Percentiles rank a stretch among this genome's conserved stretches.
Conservation (phyloP, 192 early-diverging fungal species). For the Coemansia sp. region DNA sequence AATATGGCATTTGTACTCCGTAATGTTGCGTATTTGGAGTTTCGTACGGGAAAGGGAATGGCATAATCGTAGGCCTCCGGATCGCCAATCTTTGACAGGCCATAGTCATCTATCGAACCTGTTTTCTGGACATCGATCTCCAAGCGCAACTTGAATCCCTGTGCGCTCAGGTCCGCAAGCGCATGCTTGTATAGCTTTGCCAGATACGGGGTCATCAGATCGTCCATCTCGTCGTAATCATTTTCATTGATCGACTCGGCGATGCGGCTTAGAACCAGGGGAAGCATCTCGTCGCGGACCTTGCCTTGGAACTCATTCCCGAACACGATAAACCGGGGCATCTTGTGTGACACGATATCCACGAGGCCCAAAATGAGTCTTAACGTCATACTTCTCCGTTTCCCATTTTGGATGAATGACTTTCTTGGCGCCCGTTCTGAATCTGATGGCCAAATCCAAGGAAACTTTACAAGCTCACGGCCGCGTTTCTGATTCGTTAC, state of each 20-base stretch:
- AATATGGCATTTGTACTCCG: background rate
- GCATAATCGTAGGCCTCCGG: slow-evolving; percentile 18
- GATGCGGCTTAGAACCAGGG: slow-evolving; percentile 2
- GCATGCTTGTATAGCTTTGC: slow-evolving; percentile 27
- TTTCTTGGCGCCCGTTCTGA: background rate
- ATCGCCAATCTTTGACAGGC: background rate
- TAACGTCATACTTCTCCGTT: background rate
- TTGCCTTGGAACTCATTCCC: background rate
- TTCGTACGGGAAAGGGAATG: slow-evolving; percentile 11
- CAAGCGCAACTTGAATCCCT: slow-evolving; percentile 13
- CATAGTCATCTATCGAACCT: background rate
- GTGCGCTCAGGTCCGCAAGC: slow-evolving; percentile 13
- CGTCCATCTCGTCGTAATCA: slow-evolving; percentile 15
- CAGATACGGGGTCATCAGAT: slow-evolving; percentile 15
- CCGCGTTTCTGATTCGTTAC: background rate
- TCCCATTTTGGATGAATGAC: background rate
- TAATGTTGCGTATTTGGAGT: slow-evolving; percentile 10
- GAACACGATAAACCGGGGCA: background rate
- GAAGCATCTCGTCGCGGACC: slow-evolving; percentile 15
- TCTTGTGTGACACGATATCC: background rate
- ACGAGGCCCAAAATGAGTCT: background rate
- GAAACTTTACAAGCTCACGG: slow-evolving; percentile 26
- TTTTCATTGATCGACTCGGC: slow-evolving; percentile 19
- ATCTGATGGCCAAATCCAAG: slow-evolving; percentile 35
- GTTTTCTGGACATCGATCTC: background rate